Evolutionary conservation across 345 rosid genomes (phyloP), one percentile per base, ranked within the genome.

Genomic region (Crucihimalaya himalaica): DNA sequence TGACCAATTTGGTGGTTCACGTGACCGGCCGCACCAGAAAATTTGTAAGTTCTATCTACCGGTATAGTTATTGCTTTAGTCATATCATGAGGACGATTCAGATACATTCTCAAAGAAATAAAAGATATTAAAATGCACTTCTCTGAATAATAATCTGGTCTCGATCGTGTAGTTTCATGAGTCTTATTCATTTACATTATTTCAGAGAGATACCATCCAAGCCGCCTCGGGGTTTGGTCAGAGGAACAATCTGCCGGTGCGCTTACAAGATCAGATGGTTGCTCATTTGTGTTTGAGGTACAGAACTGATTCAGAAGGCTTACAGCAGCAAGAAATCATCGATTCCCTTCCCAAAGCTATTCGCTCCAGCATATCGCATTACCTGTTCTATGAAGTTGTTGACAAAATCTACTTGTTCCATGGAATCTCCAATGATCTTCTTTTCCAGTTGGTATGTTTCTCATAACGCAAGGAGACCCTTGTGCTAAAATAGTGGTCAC

Each of bases 341-440:
- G 94, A 86, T 34, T 59, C 92, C 19, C 92, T 93, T 23, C 98
- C 98, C 1, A 93, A 91, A 77, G 98, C 98, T 47, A 93, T 93
- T 75, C 83, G 85, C 19, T 91, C 98, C 16, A 90, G 91, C 80
- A 89, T 93, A 63, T 74, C 97, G 0, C 86, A 84, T 53, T 84
- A 78, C 70, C 82, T 93, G 40, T 93, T 93, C 69, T 91, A 91
- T 60, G 85, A 92, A 20, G 84, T 88, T 8, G 94, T 93, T 45
- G 94, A 89, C 72, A 71, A 75, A 39, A 89, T 86, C 9, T 93
- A 93, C 80, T 83, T 93, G 84, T 93, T 90, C 83, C 88, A 84
- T 21, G 98, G 98, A 20, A 85, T 93, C 32, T 90, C 98, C 13
- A 86, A 90, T 42, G 98, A 93, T 86, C 83, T 93, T 54, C 92